Evolutionary conservation across 768 basidiomycete genomes (phyloP), one percentile per base, ranked within the genome.

Genomic region (Serendipita indica): DNA sequence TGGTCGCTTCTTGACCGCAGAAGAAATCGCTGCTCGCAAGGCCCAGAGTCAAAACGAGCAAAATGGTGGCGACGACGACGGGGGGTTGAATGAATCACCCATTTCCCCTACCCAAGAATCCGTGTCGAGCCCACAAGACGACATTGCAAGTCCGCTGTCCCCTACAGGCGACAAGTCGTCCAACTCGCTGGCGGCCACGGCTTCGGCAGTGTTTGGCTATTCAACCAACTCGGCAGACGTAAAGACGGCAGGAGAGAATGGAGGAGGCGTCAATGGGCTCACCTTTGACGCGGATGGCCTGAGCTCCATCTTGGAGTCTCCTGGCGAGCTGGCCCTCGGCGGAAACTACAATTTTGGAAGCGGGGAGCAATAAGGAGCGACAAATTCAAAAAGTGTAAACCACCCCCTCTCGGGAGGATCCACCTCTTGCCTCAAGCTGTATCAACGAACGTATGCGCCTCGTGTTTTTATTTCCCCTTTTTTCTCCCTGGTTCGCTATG

Each of bases 1-100:
- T 10, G 96, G 96, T 22, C 83, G 96, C 39, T 99, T 99, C 74
- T 82, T 98, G 66, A 98, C 93, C 5, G 89, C 92, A 56, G 90
- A 92, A 18, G 93, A 98, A 71, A 92, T 93, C 49, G 87, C 88
- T 0, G 85, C 87, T 0, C 85, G 45, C 45, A 60, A 49, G 28
- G 32, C 45, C 14, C 59, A 54, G 30, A 46, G 33, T 13, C 41
- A 30, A 46, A 52, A 52, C 25, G 52, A 28, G 20, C 59, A 54
- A 33, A 39, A 60, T 32, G 37, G 13, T 2, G 59, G 43, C 18
- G 59, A 60, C 7, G 41, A 52, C 6, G 59, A 56, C 14, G 34
- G 22, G 18, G 25, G 16, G 18, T 33, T 39, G 22, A 39, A 56
- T 18, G 49, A 33, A 16, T 54, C 49, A 5, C 32, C 49, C 30